phyloP scores from a whole-genome alignment of 1,284 basidiomycete genomes.

The Ustilago xerochloae region DNA sequence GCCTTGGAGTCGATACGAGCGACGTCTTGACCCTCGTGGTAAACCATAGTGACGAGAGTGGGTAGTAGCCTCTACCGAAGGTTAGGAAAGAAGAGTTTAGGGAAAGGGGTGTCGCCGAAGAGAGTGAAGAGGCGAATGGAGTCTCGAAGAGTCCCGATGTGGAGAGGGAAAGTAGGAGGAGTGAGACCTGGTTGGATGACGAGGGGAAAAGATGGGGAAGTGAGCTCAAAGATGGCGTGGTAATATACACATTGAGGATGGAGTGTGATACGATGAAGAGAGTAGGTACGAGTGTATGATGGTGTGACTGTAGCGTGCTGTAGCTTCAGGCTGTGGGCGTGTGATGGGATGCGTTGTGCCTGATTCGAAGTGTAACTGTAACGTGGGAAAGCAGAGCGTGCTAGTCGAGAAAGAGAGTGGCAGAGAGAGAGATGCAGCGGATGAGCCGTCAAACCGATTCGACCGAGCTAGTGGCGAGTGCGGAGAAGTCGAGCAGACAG shows the following conservation, averaged over 20 bases:
- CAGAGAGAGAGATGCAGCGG: neutral
- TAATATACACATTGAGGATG: conserved; percentile 24
- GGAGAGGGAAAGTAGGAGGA: conserved; percentile 3
- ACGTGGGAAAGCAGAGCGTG: neutral
- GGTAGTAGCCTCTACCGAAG: neutral
- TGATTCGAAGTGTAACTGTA: conserved; percentile 1
- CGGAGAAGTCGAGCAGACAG: conserved; percentile 3
- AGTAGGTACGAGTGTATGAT: neutral
- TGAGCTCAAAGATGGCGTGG: conserved; percentile 4
- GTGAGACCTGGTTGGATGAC: conserved; percentile 2
- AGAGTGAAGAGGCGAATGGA: neutral
- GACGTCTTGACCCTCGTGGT: conserved; percentile 34
- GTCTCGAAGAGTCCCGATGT: neutral
- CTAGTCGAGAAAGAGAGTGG: conserved; percentile 2
- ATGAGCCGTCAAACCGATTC: neutral
- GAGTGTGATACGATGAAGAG: neutral
- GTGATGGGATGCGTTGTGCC: neutral
- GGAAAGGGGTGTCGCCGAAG: neutral
- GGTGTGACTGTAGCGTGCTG: neutral
- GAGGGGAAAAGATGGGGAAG: neutral
- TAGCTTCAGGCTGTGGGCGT: neutral
- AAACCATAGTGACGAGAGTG: conserved; percentile 29
- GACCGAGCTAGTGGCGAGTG: conserved; percentile 14
- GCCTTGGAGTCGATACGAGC: conserved; percentile 57
- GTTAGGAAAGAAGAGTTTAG: no score